Conservation (phyloP, 495 filamentous ascomycete species). For the Hyaloscypha bicolor region DNA sequence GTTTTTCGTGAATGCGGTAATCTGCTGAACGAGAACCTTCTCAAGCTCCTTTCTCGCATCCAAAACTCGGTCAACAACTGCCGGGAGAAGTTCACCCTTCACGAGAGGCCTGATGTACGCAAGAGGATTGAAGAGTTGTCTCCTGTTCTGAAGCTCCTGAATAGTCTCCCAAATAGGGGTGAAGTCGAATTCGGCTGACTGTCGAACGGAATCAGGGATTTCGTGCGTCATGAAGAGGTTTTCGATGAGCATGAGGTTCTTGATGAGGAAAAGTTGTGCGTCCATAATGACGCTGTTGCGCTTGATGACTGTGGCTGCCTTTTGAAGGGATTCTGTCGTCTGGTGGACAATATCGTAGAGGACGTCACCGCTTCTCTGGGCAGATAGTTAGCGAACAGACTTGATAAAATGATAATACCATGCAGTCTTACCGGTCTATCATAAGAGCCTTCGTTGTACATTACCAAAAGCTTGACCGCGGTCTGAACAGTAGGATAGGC, state of each 20-base stretch:
- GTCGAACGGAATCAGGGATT: conserved; percentile 76
- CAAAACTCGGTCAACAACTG: conserved; percentile 66
- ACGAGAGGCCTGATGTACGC: conserved; percentile 57
- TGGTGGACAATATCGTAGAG: conserved; percentile 40
- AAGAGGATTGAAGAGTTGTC: conserved; percentile 69
- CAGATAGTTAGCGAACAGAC: conserved; percentile 7
- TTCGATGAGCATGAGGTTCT: conserved; percentile 87
- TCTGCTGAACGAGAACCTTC: conserved; percentile 71
- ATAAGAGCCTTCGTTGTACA: conserved; percentile 43
- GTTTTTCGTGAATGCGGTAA: conserved; percentile 75
- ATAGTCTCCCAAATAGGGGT: conserved; percentile 78
- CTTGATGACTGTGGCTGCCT: conserved; percentile 47
- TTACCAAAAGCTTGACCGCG: conserved; percentile 30
- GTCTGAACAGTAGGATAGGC: conserved; percentile 34
- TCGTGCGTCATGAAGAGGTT: conserved; percentile 91
- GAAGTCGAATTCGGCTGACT: conserved; percentile 71
- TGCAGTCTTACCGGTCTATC: conserved; percentile 41
- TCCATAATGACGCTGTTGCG: conserved; percentile 58
- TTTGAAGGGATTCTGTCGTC: conserved; percentile 51
- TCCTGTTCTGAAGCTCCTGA: conserved; percentile 68
- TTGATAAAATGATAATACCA: neutral
- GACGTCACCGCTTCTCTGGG: conserved; percentile 52
- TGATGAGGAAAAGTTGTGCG: conserved; percentile 80
- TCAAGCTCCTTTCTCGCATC: conserved; percentile 85
- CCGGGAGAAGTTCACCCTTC: conserved; percentile 58